phyloP scores from a whole-genome alignment of 257 asterid species.

The Rhazya stricta region DNA sequence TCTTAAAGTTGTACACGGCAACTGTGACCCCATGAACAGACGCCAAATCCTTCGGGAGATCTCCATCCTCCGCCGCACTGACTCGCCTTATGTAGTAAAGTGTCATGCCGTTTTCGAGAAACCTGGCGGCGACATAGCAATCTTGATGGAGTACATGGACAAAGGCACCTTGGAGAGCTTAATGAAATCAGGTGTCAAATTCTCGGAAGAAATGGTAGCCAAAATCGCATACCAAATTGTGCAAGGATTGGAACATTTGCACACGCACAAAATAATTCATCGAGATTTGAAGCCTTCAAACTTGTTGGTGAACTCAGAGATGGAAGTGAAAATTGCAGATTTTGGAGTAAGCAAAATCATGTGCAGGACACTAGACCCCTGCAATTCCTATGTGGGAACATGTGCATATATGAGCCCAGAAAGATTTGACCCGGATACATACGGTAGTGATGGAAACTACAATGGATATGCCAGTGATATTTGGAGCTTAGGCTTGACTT shows the following conservation, averaged over 20 bases:
- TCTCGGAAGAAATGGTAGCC: slow-evolving; percentile 48
- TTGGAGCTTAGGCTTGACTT: slow-evolving; percentile 83
- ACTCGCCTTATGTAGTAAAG: slow-evolving; percentile 68
- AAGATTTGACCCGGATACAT: slow-evolving; percentile 76
- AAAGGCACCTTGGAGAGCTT: slow-evolving; percentile 64
- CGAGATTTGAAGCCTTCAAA: slow-evolving; percentile 80
- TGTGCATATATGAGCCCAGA: slow-evolving; percentile 99
- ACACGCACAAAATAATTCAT: slow-evolving; percentile 69
- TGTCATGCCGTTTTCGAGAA: slow-evolving; percentile 68
- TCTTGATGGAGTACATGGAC: slow-evolving; percentile 83
- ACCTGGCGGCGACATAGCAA: slow-evolving; percentile 75
- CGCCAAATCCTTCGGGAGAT: slow-evolving; percentile 85
- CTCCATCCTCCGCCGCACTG: slow-evolving; percentile 75
- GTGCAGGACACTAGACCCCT: slow-evolving; percentile 68
- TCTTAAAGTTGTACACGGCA: slow-evolving; percentile 69
- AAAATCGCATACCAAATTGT: slow-evolving; percentile 57
- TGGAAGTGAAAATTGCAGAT: slow-evolving; percentile 76
- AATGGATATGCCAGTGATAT: slow-evolving; percentile 81
- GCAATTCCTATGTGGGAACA: slow-evolving; percentile 88
- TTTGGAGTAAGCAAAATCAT: slow-evolving; percentile 86
- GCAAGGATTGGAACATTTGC: slow-evolving; percentile 59
- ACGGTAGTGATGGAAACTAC: slow-evolving; percentile 53
- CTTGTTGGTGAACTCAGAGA: slow-evolving; percentile 44
- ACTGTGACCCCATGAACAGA: slow-evolving; percentile 64
- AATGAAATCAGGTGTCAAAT: slow-evolving; percentile 33